phyloP scores from a whole-genome alignment of 1,284 basidiomycete genomes.

The Ustilago loliicola region DNA sequence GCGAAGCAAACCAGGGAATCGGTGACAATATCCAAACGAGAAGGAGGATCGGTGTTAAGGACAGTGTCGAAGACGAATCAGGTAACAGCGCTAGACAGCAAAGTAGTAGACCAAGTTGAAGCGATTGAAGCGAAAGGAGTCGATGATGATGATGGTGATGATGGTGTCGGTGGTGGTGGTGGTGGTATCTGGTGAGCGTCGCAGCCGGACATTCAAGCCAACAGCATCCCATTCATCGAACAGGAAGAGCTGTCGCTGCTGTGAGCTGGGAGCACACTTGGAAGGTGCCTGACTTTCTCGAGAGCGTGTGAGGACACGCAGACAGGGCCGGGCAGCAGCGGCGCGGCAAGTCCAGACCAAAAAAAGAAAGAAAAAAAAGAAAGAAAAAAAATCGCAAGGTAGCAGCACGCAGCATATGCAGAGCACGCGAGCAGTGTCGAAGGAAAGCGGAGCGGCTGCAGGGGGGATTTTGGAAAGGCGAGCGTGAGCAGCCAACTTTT shows the following conservation, averaged over 20 bases:
- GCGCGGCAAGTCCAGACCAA: not conserved
- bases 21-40: conserved; percentile 2
- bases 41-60: conserved; percentile 9
- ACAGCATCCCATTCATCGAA: conserved; percentile 4
- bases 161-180: not conserved
- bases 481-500: too few species aligned
- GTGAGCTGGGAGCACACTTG: not conserved
- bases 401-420: conserved; percentile 5
- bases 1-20: not conserved
- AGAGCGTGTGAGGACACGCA: conserved; percentile 1
- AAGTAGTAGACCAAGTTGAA: conserved; percentile 4
- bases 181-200: not conserved
- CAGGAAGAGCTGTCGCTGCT: not conserved
- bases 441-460: conserved; percentile 2
- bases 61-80: conserved; percentile 15
- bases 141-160: conserved; percentile 16
- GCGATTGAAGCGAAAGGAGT: not conserved
- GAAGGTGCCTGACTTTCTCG: conserved; percentile 2
- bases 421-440: conserved; percentile 10
- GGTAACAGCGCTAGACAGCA: not conserved
- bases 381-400: conserved; percentile 6
- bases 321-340: not conserved
- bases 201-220: not conserved
- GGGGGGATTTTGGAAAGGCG: conserved; percentile 33
- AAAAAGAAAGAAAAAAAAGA: conserved; percentile 19